These are phyloP conservation scores for Colletotrichum tofieldiae DNA, from an alignment of 2,329 filamentous ascomycete species.

Conservation along the genomic window DNA sequence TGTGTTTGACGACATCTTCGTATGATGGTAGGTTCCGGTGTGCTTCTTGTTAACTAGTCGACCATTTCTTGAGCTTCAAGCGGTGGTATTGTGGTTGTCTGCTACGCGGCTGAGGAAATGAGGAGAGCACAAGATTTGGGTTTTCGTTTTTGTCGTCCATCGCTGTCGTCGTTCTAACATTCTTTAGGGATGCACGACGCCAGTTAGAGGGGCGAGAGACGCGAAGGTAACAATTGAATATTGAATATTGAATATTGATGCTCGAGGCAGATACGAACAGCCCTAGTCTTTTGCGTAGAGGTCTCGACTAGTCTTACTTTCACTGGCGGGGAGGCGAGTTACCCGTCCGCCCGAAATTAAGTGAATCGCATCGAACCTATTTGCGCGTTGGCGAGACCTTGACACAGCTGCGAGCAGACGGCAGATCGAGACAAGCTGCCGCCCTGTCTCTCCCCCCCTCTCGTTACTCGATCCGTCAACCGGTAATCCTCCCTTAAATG, in stretches of 20 bases:
- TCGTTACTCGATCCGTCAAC: neutral
- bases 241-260: neutral
- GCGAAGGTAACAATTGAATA: neutral
- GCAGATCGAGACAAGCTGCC: constrained; percentile 8
- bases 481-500: constrained; percentile 24
- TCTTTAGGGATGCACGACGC: neutral
- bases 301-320: neutral
- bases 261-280: neutral
- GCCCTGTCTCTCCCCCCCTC: neutral
- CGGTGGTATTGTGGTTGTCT: neutral
- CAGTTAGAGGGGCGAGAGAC: too few relatives aligned
- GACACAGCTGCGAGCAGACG: constrained; percentile 7
- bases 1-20: neutral
- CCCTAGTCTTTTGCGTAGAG: neutral
- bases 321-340: neutral
- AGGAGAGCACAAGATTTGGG: neutral
- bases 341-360: neutral
- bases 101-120: neutral
- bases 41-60: neutral
- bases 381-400: neutral
- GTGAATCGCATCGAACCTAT: constrained; percentile 4
- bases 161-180: neutral
- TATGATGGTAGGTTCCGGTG: neutral
- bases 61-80: neutral
- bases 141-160: neutral